phyloP scores from a whole-genome alignment of 169 alveolate genomes.

The Eimeria praecox region DNA sequence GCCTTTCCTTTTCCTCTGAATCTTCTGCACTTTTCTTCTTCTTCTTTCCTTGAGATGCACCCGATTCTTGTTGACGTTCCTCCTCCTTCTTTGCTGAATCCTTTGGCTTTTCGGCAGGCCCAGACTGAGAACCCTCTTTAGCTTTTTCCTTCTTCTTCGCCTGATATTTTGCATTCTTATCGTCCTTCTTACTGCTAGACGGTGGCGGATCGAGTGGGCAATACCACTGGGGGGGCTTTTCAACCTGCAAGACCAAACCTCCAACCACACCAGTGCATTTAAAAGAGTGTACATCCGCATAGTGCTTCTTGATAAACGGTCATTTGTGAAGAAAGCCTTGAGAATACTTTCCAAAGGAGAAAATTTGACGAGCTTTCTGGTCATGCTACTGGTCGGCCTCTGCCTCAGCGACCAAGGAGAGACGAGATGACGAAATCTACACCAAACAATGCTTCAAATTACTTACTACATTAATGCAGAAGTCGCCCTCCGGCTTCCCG shows the following conservation, averaged over 20 bases:
- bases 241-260: not conserved
- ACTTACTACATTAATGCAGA: slow-evolving; percentile 25
- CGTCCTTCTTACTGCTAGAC: not conserved
- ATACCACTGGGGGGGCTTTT: slow-evolving; percentile 63
- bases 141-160: not conserved
- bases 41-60: not conserved
- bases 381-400: not conserved
- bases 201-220: slow-evolving; percentile 65
- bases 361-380: not conserved
- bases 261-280: not conserved
- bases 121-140: not conserved
- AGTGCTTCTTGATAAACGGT: no score
- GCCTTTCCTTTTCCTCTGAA: not conserved
- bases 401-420: not conserved
- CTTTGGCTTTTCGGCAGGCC: not conserved
- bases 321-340: not conserved
- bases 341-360: not conserved
- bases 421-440: no score
- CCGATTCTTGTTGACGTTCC: not conserved
- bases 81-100: not conserved
- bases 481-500: slow-evolving; percentile 33
- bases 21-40: not conserved
- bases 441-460: not conserved
- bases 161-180: not conserved
- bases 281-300: not conserved